phyloP scores from a whole-genome alignment of 257 asterid species.

The Coffea eugenioides region DNA sequence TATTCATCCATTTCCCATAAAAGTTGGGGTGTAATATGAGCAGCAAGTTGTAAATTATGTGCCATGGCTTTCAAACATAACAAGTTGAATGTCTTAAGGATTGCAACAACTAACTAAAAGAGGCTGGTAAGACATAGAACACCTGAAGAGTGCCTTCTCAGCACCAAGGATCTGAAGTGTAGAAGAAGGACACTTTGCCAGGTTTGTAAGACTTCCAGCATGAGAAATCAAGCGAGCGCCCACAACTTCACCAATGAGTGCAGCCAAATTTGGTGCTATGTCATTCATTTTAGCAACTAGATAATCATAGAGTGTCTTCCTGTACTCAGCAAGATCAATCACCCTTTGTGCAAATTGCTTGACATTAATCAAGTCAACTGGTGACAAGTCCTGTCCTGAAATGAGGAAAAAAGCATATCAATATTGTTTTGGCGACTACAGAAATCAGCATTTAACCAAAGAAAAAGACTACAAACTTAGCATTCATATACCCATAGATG shows the following conservation, averaged over 20 bases:
- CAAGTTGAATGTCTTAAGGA: neutral
- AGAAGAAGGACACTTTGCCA: conserved; percentile 95
- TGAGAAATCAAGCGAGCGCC: conserved; percentile 98
- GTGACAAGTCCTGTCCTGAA: conserved; percentile 93
- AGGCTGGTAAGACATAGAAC: neutral
- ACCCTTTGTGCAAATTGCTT: conserved; percentile 92
- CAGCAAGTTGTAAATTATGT: neutral
- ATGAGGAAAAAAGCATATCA: conserved; percentile 7
- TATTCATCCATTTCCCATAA: neutral
- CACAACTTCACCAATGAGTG: conserved; percentile 94
- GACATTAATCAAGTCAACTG: conserved; percentile 80
- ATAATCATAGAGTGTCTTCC: conserved; percentile 83
- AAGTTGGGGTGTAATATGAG: neutral
- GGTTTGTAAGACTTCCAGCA: conserved; percentile 96
- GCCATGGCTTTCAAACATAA: neutral
- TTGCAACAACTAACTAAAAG: neutral
- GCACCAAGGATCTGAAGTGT: conserved; percentile 99
- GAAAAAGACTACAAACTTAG: neutral
- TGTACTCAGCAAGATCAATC: conserved; percentile 91
- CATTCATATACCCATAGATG: conserved; percentile 76
- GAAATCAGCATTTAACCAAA: neutral
- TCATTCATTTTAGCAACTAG: conserved; percentile 89
- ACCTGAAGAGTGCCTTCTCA: conserved; percentile 97
- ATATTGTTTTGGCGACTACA: neutral
- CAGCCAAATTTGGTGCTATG: conserved; percentile 95